phyloP scores from a whole-genome alignment of 2,329 filamentous ascomycete species.

The Penicillium palitans region DNA sequence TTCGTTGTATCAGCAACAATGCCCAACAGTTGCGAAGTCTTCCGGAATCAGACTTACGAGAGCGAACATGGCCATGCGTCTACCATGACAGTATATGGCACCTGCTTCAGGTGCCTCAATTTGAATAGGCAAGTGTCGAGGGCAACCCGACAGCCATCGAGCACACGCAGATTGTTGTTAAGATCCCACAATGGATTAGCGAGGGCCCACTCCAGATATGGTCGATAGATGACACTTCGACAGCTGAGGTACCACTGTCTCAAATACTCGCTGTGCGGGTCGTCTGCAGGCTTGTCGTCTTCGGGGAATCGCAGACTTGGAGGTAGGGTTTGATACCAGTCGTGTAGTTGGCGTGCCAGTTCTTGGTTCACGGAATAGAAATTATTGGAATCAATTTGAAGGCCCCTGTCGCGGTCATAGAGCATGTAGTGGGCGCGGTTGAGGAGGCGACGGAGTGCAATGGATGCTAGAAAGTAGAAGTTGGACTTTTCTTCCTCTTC shows the following conservation, averaged over 20 bases:
- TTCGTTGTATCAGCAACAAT: not conserved
- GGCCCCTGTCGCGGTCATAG: conserved; percentile 10
- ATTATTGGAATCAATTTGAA: conserved; percentile 8
- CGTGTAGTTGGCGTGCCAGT: conserved; percentile 7
- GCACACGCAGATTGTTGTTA: conserved; percentile 4
- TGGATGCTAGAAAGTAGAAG: conserved; percentile 12
- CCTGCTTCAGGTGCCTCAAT: conserved; percentile 3
- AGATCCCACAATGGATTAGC: conserved; percentile 10
- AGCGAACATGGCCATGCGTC: conserved; percentile 13
- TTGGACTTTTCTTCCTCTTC: conserved; percentile 12
- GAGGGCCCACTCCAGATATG: conserved; percentile 11
- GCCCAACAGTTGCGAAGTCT: not conserved
- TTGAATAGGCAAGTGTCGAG: conserved; percentile 11
- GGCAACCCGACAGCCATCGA: conserved; percentile 6
- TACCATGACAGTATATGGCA: conserved; percentile 13
- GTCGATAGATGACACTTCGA: conserved; percentile 13
- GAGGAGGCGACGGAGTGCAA: conserved; percentile 11
- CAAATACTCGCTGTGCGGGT: conserved; percentile 11
- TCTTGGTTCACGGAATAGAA: conserved; percentile 12
- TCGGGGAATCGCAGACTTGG: conserved; percentile 5
- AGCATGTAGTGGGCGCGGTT: conserved; percentile 13
- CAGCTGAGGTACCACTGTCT: conserved; percentile 14
- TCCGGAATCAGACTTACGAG: conserved; percentile 4
- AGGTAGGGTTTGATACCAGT: conserved; percentile 12
- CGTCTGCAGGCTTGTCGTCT: conserved; percentile 6